A percentile compares a stretch with the other conserved stretches of the same genome.
These are phyloP conservation scores for Trichoderma citrinoviride DNA, from an alignment of 2,329 filamentous ascomycete genomes.

Conservation along the genomic window DNA sequence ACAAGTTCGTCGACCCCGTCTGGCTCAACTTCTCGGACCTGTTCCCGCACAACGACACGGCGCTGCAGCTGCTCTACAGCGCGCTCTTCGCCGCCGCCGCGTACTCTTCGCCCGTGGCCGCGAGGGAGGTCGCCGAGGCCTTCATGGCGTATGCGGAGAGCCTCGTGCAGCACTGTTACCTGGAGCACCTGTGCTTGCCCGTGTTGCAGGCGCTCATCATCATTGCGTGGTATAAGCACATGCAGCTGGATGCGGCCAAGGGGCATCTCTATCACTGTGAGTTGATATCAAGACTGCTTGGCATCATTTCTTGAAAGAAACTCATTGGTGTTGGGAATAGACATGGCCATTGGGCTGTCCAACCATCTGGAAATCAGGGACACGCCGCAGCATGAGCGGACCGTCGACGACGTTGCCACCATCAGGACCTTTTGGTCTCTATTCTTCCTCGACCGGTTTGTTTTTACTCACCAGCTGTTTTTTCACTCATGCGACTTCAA, in stretches of 20 bases:
- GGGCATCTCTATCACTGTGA: conserved; percentile 18
- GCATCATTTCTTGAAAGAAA: background rate
- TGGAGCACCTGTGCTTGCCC: conserved; percentile 17
- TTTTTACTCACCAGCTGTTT: background rate
- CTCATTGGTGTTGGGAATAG: background rate
- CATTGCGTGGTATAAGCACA: conserved; percentile 16
- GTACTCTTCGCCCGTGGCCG: conserved; percentile 8
- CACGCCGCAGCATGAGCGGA: background rate
- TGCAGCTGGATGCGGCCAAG: conserved; percentile 14
- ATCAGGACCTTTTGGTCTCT: conserved; percentile 19
- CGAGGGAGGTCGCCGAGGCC: conserved; percentile 1
- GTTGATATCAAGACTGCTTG: background rate
- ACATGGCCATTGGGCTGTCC: conserved; percentile 20
- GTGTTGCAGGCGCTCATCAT: conserved; percentile 15
- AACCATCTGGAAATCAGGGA: conserved; percentile 9
- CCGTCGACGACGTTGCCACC: conserved; percentile 6
- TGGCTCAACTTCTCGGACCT: conserved; percentile 20
- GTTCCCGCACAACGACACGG: conserved; percentile 18
- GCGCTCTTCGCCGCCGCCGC: conserved; percentile 15
- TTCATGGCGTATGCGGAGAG: conserved; percentile 18
- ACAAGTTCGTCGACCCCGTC: conserved; percentile 17
- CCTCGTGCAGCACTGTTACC: conserved; percentile 19
- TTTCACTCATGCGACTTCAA: background rate
- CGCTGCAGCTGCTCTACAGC: conserved; percentile 16
- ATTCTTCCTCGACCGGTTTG: conserved; percentile 17